Percentiles rank a stretch among this genome's conserved stretches.
These are phyloP conservation scores for Theileria orientalis DNA, from an alignment of 169 alveolate genomes.

Conservation along the genomic window DNA sequence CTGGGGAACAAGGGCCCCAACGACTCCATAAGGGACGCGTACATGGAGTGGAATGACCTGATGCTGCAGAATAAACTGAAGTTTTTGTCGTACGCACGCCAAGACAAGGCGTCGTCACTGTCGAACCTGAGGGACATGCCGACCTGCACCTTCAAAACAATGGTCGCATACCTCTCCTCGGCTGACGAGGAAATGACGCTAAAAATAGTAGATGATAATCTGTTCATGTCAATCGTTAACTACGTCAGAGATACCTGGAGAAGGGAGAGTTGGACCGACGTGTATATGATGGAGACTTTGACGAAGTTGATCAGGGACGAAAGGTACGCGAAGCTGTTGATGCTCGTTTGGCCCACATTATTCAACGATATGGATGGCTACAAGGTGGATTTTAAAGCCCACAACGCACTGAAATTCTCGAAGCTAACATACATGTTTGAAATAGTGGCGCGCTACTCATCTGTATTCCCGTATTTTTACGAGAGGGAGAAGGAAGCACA, in stretches of 20 bases:
- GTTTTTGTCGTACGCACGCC: not conserved
- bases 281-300: not conserved
- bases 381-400: not conserved
- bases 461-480: too few relatives aligned
- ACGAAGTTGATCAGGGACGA: not conserved
- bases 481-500: too few relatives aligned
- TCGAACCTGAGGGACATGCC: not conserved
- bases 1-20: not conserved
- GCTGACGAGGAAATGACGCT: not conserved
- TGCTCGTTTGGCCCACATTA: not conserved
- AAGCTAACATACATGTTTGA: not conserved
- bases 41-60: conserved; percentile 55
- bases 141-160: not conserved
- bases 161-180: conserved; percentile 1
- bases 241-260: not conserved
- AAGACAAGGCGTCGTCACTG: not conserved
- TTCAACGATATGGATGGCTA: not conserved
- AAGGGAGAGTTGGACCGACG: not conserved
- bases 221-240: not conserved
- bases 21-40: not conserved
- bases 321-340: not conserved
- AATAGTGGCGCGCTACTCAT: not conserved
- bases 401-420: not conserved
- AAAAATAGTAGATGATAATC: not conserved
- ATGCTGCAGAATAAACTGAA: conserved; percentile 43